A percentile compares a stretch with the other conserved stretches of the same genome.
Conservation (phyloP, 2,329 filamentous ascomycete genomes). For the Pseudopithomyces chartarum region DNA sequence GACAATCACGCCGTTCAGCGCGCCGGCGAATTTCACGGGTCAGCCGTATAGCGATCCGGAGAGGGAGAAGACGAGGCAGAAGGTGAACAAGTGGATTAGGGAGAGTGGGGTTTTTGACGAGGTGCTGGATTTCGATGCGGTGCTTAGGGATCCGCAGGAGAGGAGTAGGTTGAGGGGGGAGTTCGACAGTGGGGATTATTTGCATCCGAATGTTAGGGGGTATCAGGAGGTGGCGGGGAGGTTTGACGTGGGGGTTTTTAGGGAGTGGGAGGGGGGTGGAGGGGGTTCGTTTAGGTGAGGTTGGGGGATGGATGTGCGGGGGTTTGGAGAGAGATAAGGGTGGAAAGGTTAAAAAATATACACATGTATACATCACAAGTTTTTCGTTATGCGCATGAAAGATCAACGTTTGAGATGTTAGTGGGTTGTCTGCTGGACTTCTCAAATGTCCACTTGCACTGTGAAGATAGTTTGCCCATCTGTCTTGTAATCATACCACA, state of each 20-base stretch:
- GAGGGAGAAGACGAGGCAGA: conserved; percentile 61
- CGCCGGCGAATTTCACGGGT: conserved; percentile 42
- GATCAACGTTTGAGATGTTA: too few relatives aligned
- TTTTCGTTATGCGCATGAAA: too few relatives aligned
- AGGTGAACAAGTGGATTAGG: conserved; percentile 67
- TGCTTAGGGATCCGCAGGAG: conserved; percentile 58
- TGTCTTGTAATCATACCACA: too few relatives aligned
- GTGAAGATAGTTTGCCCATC: too few relatives aligned
- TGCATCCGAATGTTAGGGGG: conserved; percentile 65
- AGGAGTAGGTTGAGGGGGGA: conserved; percentile 53
- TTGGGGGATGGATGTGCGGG: not conserved
- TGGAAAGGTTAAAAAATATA: too few relatives aligned
- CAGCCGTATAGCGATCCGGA: conserved; percentile 61
- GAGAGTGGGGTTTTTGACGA: conserved; percentile 62
- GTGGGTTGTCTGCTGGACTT: too few relatives aligned
- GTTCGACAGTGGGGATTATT: conserved; percentile 67
- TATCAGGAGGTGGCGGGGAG: conserved; percentile 64
- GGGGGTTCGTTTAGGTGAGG: conserved; percentile 19
- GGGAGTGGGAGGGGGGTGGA: conserved; percentile 25
- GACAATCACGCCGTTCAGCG: conserved; percentile 69
- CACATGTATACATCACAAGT: too few relatives aligned
- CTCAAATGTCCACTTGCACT: too few relatives aligned
- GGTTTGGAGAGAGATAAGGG: not conserved
- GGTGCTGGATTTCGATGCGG: conserved; percentile 66
- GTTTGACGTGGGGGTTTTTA: conserved; percentile 63